phyloP scores from a whole-genome alignment of 2,329 filamentous ascomycete genomes.

The Colletotrichum chrysophilum region DNA sequence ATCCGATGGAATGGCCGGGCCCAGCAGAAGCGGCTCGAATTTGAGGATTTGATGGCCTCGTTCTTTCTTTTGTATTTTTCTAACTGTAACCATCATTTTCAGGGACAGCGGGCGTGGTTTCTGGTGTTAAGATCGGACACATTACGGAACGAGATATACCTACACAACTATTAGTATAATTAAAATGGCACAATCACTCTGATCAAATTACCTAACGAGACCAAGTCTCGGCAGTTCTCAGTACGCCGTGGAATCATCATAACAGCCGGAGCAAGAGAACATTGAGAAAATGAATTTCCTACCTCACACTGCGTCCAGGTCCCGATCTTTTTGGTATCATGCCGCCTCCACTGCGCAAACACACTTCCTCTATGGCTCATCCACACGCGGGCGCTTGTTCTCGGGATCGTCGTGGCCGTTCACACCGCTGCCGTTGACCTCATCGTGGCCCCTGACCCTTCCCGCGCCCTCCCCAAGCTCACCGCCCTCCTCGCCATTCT shows the following conservation, averaged over 20 bases:
- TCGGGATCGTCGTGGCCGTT: constrained; percentile 50
- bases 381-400: constrained; percentile 53
- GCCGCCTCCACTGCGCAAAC: not conserved
- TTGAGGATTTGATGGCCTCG: constrained; percentile 31
- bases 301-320: not conserved
- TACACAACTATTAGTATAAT: not conserved
- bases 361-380: constrained; percentile 25
- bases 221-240: not conserved
- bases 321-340: constrained; percentile 6
- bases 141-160: not conserved
- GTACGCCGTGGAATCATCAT: not conserved
- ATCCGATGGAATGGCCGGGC: constrained; percentile 36
- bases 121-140: not conserved
- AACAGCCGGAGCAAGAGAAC: not conserved
- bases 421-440: constrained; percentile 51
- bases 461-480: constrained; percentile 70
- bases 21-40: constrained; percentile 2
- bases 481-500: constrained; percentile 44
- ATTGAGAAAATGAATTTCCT: not conserved
- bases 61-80: constrained; percentile 6
- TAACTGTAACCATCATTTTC: not conserved
- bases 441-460: constrained; percentile 58
- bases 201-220: no score
- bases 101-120: not conserved
- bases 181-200: not conserved